These are phyloP conservation scores for Buxus sempervirens DNA, from an alignment of 164 flowering plant genomes.

Conservation along the genomic window DNA sequence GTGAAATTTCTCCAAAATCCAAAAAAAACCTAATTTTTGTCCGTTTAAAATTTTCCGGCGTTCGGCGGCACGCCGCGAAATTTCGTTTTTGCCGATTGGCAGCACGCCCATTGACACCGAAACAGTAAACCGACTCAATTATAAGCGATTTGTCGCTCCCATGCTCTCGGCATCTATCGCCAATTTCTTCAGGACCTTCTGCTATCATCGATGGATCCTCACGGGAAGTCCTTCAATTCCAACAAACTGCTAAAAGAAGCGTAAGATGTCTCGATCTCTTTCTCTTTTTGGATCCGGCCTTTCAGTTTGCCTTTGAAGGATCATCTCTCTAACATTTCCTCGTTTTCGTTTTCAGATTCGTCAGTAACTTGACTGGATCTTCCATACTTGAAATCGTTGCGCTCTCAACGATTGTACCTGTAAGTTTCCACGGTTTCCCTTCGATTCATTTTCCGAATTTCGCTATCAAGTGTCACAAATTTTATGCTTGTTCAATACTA, in stretches of 20 bases:
- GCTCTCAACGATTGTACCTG: conserved; percentile 51
- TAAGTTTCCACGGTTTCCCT: conserved; percentile 16
- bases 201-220: conserved; percentile 39
- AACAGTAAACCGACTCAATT: too few species aligned
- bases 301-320: neutral
- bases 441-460: neutral
- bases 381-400: conserved; percentile 68
- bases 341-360: conserved; percentile 49
- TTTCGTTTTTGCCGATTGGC: too few species aligned
- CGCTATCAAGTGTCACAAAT: neutral
- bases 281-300: neutral
- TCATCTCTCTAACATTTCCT: neutral
- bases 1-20: too few species aligned
- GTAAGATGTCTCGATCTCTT: conserved; percentile 26
- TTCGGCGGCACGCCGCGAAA: too few species aligned
- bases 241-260: conserved; percentile 74
- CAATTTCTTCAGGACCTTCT: too few species aligned
- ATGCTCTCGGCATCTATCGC: too few species aligned
- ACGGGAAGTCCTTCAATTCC: conserved; percentile 43
- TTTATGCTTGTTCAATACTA: neutral
- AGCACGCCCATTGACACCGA: too few species aligned
- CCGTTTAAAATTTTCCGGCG: too few species aligned
- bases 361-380: conserved; percentile 84
- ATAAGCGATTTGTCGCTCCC: too few species aligned
- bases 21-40: too few species aligned